Evolutionary conservation across 2,329 filamentous ascomycete genomes (phyloP).

Genomic region (Neonectria ditissima): DNA sequence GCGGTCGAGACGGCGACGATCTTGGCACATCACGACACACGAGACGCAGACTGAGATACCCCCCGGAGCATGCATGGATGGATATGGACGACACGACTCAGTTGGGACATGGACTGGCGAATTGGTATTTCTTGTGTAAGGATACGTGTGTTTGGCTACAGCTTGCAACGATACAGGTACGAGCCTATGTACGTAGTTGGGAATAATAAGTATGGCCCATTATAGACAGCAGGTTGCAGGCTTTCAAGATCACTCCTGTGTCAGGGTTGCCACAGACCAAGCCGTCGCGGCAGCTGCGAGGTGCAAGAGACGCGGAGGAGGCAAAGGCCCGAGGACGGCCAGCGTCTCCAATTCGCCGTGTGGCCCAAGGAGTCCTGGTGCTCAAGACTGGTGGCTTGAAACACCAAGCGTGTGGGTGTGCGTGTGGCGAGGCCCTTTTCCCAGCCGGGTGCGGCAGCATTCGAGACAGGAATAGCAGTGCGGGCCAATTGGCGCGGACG

Average conservation of each 20-base stretch:
- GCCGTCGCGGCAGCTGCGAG: neutral
- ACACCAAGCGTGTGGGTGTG: conserved; percentile 3
- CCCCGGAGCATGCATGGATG: conserved; percentile 23
- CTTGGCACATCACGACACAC: conserved; percentile 6
- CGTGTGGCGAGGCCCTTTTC: conserved; percentile 1
- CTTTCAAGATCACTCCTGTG: conserved; percentile 10
- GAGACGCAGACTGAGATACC: conserved; percentile 26
- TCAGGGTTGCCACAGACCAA: conserved; percentile 27
- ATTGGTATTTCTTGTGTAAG: conserved; percentile 14
- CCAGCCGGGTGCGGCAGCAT: neutral
- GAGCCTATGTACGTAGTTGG: neutral
- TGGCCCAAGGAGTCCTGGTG: neutral
- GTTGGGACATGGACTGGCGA: conserved; percentile 20
- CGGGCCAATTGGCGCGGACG: conserved; percentile 8
- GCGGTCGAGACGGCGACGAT: conserved; percentile 1
- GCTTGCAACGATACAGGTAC: neutral
- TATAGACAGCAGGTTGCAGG: neutral
- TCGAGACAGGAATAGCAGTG: conserved; percentile 17
- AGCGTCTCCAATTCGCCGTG: neutral
- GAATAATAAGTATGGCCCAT: neutral
- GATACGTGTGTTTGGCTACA: neutral
- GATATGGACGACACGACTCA: conserved; percentile 22
- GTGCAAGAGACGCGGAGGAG: neutral
- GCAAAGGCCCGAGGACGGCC: neutral
- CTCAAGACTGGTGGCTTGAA: neutral